These are phyloP conservation scores for Backusella australiensis DNA, from an alignment of 192 early-diverging fungal species.

Conservation along the genomic window DNA sequence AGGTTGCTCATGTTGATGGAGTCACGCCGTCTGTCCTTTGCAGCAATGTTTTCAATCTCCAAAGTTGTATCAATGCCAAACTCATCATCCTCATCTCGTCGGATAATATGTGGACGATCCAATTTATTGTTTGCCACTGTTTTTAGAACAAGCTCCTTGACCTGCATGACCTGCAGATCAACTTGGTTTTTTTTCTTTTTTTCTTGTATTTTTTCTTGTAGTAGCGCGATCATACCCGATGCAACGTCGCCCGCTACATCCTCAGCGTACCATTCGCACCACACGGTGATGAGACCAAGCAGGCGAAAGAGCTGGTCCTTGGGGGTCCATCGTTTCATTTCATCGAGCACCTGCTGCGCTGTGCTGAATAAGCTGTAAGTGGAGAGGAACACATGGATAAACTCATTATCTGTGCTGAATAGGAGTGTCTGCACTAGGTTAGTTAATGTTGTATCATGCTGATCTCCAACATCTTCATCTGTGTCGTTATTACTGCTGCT, in stretches of 20 bases:
- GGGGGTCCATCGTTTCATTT: background rate
- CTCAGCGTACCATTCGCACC: conserved; percentile 24
- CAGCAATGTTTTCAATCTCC: conserved; percentile 29
- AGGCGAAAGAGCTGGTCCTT: background rate
- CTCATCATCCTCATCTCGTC: background rate
- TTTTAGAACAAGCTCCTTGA: background rate
- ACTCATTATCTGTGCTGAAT: conserved; percentile 14
- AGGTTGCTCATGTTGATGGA: conserved; percentile 37
- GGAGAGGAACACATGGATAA: conserved; percentile 35
- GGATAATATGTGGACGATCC: background rate
- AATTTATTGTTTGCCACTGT: conserved; percentile 13
- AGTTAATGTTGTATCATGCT: conserved; percentile 49
- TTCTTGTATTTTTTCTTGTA: conserved; percentile 4
- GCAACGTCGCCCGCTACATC: conserved; percentile 30
- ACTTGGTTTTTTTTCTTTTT: background rate
- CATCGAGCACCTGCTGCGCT: conserved; percentile 10
- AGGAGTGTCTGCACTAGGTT: conserved; percentile 52
- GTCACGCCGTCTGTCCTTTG: background rate
- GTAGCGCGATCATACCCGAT: conserved; percentile 21
- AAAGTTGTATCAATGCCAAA: background rate
- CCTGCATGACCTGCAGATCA: background rate
- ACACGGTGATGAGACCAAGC: conserved; percentile 17
- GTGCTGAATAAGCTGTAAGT: conserved; percentile 43
- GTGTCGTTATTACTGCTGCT: background rate
- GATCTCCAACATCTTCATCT: background rate